These are phyloP conservation scores for Kurtzmaniella quercitrusa DNA, from an alignment of 1,139 yeast genomes.

Conservation along the genomic window DNA sequence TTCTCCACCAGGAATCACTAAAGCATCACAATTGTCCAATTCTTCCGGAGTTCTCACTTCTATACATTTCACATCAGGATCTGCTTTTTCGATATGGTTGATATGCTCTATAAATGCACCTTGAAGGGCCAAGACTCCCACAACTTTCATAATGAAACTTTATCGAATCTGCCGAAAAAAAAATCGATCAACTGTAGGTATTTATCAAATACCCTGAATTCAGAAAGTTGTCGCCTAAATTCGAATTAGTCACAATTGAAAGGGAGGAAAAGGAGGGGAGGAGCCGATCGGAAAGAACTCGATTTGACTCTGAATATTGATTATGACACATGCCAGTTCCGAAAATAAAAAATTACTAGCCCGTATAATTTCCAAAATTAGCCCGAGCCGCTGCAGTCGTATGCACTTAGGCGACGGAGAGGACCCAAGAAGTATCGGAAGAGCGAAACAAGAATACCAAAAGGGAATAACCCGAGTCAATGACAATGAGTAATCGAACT, in stretches of 20 bases:
- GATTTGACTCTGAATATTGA: not conserved
- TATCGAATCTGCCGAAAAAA: not conserved
- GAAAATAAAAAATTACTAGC: not conserved
- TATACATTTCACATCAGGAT: conserved; percentile 26
- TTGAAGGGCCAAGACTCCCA: conserved; percentile 77
- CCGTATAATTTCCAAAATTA: not conserved
- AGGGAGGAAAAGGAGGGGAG: no score
- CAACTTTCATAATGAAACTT: conserved; percentile 17
- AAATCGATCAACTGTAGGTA: not conserved
- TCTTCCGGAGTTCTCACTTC: conserved; percentile 55
- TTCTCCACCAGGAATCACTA: conserved; percentile 81
- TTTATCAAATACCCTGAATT: not conserved
- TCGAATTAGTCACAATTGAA: no score
- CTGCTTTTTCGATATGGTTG: conserved; percentile 44
- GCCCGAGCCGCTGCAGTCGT: not conserved
- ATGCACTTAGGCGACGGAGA: not conserved
- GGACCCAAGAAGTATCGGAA: not conserved
- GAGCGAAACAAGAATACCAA: not conserved
- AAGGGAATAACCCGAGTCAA: not conserved
- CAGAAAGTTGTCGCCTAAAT: not conserved
- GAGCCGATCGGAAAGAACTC: not conserved
- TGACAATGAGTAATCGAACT: no score
- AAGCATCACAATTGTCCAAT: conserved; percentile 49
- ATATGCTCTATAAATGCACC: conserved; percentile 79
- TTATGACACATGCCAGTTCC: not conserved